Base-by-base conservation (phyloP, 2,329 filamentous ascomycete genomes). In the Thermothelomyces thermophilus region DNA sequence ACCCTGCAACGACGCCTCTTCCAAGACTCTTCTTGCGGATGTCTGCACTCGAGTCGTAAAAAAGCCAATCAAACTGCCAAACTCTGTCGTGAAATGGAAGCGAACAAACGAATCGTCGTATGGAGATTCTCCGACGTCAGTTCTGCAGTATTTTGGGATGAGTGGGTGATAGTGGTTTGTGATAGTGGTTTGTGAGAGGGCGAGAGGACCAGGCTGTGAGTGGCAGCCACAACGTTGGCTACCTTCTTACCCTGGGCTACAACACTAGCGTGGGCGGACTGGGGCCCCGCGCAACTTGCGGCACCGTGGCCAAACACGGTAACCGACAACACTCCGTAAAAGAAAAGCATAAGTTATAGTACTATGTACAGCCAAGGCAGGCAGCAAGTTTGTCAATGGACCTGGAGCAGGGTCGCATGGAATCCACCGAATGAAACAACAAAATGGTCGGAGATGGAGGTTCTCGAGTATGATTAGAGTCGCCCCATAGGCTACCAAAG, bases 191-290 rank as follows among this genome's bases (percentile, higher is more conserved):
- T n/a, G n/a, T n/a, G 31, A 14, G 14, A 24, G 19, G 30, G 17
- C 26, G 36, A 46, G 9, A 28, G 16, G 26, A 47, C 47, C 43
- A 40, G 48, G 44, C 34, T 14, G n/a, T 8, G n/a, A 17, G 42
- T 43, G 47, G 43, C 42, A 39, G 43, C 33, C 46, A 47, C 50
- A 42, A 52, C 33, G 22, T 45, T 19, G 28, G 17, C 24, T 28
- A 30, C n/a, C n/a, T n/a, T n/a, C n/a, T n/a, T n/a, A n/a, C 22
- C 19, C n/a, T 14, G 22, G 20, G 33, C 24, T 26, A 26, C 24
- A n/a, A n/a, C n/a, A n/a, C n/a, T n/a, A n/a, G n/a, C n/a, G 28
- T 34, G n/a, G 31, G 13, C 20, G 20, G 30, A 30, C 37, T 17
- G 31, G 31, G 20, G 39, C 31, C 37, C 46, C 24, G 24, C 39